Conservation (phyloP, 2,329 filamentous ascomycete genomes). For the Chalaropsis ovoidea region DNA sequence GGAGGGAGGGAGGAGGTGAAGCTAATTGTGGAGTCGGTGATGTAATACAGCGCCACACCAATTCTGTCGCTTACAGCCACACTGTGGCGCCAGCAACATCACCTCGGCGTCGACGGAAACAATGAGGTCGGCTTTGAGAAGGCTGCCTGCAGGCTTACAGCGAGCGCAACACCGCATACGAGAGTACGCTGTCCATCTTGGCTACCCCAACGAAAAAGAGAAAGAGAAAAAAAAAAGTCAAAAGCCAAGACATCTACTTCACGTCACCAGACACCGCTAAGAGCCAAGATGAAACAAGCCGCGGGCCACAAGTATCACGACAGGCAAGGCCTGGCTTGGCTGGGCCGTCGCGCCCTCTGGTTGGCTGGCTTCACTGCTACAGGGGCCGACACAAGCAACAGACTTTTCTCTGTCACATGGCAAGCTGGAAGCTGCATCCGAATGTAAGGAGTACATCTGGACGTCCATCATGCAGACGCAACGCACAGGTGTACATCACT, state of each 20-base stretch:
- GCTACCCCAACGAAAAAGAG: too few relatives aligned
- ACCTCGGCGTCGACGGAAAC: too few relatives aligned
- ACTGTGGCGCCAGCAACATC: too few relatives aligned
- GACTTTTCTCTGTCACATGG: conserved; percentile 14
- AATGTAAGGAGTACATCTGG: conserved; percentile 2
- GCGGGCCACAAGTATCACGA: not conserved
- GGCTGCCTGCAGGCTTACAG: too few relatives aligned
- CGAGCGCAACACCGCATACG: too few relatives aligned
- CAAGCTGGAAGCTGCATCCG: conserved; percentile 10
- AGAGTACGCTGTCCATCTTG: too few relatives aligned
- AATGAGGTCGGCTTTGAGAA: too few relatives aligned
- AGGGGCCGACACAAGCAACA: not conserved
- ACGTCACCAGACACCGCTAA: conserved; percentile 3
- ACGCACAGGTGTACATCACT: not conserved
- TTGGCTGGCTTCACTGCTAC: conserved; percentile 1
- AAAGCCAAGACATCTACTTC: not conserved
- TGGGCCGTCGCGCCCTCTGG: not conserved
- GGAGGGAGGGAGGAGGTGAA: too few relatives aligned
- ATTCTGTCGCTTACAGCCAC: too few relatives aligned
- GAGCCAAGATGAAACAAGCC: not conserved
- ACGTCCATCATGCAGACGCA: too few relatives aligned
- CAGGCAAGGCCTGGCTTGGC: not conserved
- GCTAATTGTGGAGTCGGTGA: too few relatives aligned
- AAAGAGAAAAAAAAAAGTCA: not conserved
- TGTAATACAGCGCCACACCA: too few relatives aligned